Evolutionary conservation across 371 early-diverging fungal genomes (phyloP), one percentile per base, ranked within the genome.

Genomic region (Zychaea mexicana): DNA sequence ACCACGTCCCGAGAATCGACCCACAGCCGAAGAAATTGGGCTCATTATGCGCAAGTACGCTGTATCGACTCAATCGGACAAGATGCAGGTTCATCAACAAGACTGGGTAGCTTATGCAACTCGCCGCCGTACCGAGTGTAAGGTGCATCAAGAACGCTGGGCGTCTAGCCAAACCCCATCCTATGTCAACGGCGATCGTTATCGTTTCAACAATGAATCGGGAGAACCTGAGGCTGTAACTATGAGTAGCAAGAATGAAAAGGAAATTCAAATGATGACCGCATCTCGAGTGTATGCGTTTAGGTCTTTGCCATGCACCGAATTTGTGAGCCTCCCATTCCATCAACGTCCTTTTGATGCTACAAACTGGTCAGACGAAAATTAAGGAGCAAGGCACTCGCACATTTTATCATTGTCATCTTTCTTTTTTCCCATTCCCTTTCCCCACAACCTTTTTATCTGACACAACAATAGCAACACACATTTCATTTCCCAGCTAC

Each of bases 1-100:
- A 45, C 74, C 74, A 24, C 49, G 60, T 13, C 71, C 74, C 12
- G 66, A 71, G n/a, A 55, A 74, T 38, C 61, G 74, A 30, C 74
- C 74, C 1, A 57, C 45, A 17, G 71, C 74, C 17, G 68, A 71
- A 64, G 75, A 75, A 33, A 65, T 78, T 30, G 67, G 65, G 0
- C 36, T 72, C 2, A 65, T 76, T 62, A 36, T 62, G 13, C 63
- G 70, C 2, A 76, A 72, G 27, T 68, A 65, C 57, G 67, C 70
- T 2, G 58, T 52, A 0, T 58, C 64, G 17, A 60, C 45, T 21
- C 63, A 62, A 6, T 55, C 58, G n/a, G 45, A 45, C 8, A 22
- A 57, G 36, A 61, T 65, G 45, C 65, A 58, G n/a, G 57, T 63
- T 15, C 63, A 63, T 56, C 63, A 63, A 31, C 32, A 63, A 28